A percentile compares a stretch with the other conserved stretches of the same genome.
These are phyloP conservation scores for Syzygium aqueum DNA, from an alignment of 345 rosid genomes.

Conservation along the genomic window DNA sequence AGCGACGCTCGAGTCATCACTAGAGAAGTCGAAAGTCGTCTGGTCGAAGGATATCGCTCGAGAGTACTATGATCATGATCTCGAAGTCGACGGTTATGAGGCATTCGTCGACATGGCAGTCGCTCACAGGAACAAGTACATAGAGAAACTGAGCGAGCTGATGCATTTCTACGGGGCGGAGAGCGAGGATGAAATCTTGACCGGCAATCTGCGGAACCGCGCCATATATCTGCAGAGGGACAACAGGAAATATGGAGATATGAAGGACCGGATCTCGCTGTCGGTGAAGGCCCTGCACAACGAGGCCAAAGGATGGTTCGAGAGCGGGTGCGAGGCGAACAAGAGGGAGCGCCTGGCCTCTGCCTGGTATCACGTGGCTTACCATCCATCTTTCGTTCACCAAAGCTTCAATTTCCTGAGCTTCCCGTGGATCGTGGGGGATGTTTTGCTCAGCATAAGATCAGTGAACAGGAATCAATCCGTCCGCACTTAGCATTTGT, in stretches of 20 bases:
- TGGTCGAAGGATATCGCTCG: conserved; percentile 30
- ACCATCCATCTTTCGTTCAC: conserved; percentile 31
- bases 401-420: conserved; percentile 46
- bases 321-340: conserved; percentile 28
- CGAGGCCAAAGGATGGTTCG: conserved; percentile 61
- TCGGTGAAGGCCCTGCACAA: conserved; percentile 44
- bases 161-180: conserved; percentile 60
- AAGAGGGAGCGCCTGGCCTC: conserved; percentile 53
- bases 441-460: conserved; percentile 48
- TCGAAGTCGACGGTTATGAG: conserved; percentile 59
- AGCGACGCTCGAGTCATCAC: conserved; percentile 23
- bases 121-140: conserved; percentile 42
- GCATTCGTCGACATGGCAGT: conserved; percentile 38
- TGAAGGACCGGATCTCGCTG: conserved; percentile 61
- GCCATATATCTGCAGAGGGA: conserved; percentile 62
- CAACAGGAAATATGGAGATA: conserved; percentile 63
- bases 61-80: conserved; percentile 47
- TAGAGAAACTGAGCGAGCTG: conserved; percentile 46
- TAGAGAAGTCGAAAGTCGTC: conserved; percentile 16
- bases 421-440: conserved; percentile 80
- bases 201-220: conserved; percentile 57
- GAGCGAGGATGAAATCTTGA: conserved; percentile 79
- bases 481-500: neutral
- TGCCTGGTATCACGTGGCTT: conserved; percentile 82
- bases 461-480: conserved; percentile 20